phyloP scores from a whole-genome alignment of 805 yeast species.

The Starmera caribaea region DNA sequence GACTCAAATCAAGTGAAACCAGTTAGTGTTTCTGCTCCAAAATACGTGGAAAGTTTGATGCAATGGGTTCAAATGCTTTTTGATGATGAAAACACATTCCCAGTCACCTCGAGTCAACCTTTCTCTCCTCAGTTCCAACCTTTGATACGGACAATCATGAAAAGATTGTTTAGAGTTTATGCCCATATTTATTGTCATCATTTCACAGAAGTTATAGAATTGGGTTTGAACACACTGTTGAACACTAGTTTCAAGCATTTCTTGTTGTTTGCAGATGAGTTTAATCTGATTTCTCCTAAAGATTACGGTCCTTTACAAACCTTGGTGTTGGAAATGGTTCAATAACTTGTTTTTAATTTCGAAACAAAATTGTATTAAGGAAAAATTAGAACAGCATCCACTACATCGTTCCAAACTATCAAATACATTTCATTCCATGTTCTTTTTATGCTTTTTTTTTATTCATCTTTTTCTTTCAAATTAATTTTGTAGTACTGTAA shows the following conservation, averaged over 20 bases:
- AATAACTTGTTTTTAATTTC: slow-evolving; percentile 4
- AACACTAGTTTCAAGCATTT: slow-evolving; percentile 94
- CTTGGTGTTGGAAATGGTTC: slow-evolving; percentile 42
- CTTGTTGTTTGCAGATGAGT: slow-evolving; percentile 78
- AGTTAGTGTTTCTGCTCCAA: slow-evolving; percentile 86
- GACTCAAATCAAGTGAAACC: slow-evolving; percentile 66
- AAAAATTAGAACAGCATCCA: too few species aligned
- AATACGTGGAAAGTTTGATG: slow-evolving; percentile 88
- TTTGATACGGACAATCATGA: slow-evolving; percentile 77
- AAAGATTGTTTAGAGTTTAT: slow-evolving; percentile 85
- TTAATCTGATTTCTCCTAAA: slow-evolving; percentile 60
- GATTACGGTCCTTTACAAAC: slow-evolving; percentile 93
- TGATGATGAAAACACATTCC: slow-evolving; percentile 86
- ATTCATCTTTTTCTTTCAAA: too few species aligned
- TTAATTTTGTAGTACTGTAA: too few species aligned
- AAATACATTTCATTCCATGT: too few species aligned
- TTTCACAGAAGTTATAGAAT: slow-evolving; percentile 87
- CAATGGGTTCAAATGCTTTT: slow-evolving; percentile 90
- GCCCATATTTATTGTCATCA: slow-evolving; percentile 98
- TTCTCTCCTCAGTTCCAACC: slow-evolving; percentile 79
- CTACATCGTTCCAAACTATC: too few species aligned
- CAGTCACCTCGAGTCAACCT: slow-evolving; percentile 83
- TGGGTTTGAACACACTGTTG: slow-evolving; percentile 85
- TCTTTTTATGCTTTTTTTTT: too few species aligned
- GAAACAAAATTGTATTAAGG: too few species aligned